These are phyloP conservation scores for Phialemonium atrogriseum DNA, from an alignment of 2,329 filamentous ascomycete species.

Conservation along the genomic window DNA sequence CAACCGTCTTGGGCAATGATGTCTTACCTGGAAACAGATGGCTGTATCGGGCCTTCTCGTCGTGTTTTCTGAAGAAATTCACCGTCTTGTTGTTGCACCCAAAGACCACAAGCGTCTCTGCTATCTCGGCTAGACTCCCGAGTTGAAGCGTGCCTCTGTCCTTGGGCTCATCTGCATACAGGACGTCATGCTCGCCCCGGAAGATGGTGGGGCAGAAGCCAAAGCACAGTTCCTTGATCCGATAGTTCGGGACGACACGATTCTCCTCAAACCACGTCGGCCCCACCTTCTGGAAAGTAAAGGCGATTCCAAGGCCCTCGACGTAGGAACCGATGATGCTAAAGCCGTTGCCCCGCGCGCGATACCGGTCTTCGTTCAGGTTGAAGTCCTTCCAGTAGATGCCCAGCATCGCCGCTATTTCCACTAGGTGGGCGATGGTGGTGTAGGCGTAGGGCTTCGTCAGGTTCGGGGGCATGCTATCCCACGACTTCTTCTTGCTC, in stretches of 20 bases:
- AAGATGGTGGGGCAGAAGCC: constrained; percentile 49
- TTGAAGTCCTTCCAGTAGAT: constrained; percentile 54
- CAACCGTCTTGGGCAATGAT: not conserved
- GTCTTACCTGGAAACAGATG: constrained; percentile 42
- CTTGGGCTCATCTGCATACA: constrained; percentile 30
- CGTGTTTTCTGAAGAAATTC: constrained; percentile 30
- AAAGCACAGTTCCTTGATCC: constrained; percentile 47
- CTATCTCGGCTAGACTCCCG: constrained; percentile 39
- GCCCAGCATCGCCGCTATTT: constrained; percentile 45
- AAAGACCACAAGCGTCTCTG: constrained; percentile 41
- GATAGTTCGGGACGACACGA: constrained; percentile 43
- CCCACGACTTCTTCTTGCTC: constrained; percentile 37
- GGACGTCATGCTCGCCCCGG: constrained; percentile 26
- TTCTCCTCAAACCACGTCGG: constrained; percentile 38
- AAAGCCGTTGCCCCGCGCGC: constrained; percentile 48
- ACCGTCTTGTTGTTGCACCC: constrained; percentile 46
- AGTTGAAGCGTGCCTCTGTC: constrained; percentile 37
- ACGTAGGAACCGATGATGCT: constrained; percentile 37
- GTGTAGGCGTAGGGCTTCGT: constrained; percentile 44
- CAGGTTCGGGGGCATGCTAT: constrained; percentile 39
- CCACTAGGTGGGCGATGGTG: constrained; percentile 46
- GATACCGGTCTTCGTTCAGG: constrained; percentile 38
- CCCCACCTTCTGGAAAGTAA: constrained; percentile 43
- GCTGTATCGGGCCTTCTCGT: constrained; percentile 24
- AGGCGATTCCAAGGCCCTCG: constrained; percentile 44